Evolutionary conservation across 2,329 filamentous ascomycete species (phyloP).

Genomic region (Fusarium drepaniforme): DNA sequence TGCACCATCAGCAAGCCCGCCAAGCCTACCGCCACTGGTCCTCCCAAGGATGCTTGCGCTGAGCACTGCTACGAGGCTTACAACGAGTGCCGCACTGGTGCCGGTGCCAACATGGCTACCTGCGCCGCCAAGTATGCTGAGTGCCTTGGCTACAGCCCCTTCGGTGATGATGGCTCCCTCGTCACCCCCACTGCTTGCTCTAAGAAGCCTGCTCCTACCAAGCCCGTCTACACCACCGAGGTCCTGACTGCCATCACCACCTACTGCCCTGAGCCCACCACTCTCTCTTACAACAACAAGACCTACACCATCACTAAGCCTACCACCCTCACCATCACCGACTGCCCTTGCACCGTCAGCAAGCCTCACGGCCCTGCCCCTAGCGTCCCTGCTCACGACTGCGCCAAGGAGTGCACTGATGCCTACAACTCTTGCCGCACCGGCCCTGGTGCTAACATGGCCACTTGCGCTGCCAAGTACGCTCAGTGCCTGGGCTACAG

Average conservation of each 20-base stretch:
- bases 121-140: slow-evolving; percentile 37
- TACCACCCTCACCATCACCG: slow-evolving; percentile 73
- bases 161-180: slow-evolving; percentile 18
- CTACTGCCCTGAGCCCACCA: slow-evolving; percentile 74
- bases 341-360: slow-evolving; percentile 74
- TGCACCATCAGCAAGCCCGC: slow-evolving; percentile 68
- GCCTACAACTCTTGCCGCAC: slow-evolving; percentile 32
- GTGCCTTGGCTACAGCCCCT: slow-evolving; percentile 41
- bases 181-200: slow-evolving; percentile 36
- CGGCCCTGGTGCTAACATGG: slow-evolving; percentile 24
- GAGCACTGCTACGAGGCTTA: slow-evolving; percentile 22
- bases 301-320: slow-evolving; percentile 75
- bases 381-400: slow-evolving; percentile 22
- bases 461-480: slow-evolving; percentile 37
- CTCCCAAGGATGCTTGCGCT: slow-evolving; percentile 34
- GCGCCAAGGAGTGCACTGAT: slow-evolving; percentile 26
- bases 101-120: slow-evolving; percentile 30
- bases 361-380: slow-evolving; percentile 50
- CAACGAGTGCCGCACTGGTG: slow-evolving; percentile 23
- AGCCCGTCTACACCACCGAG: slow-evolving; percentile 58
- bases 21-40: slow-evolving; percentile 18
- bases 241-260: slow-evolving; percentile 73
- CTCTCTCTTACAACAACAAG: slow-evolving; percentile 67
- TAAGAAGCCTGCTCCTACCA: background rate
- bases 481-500: slow-evolving; percentile 38